Conservation (phyloP, 805 yeast genomes). For the Lipomyces anomalus region DNA sequence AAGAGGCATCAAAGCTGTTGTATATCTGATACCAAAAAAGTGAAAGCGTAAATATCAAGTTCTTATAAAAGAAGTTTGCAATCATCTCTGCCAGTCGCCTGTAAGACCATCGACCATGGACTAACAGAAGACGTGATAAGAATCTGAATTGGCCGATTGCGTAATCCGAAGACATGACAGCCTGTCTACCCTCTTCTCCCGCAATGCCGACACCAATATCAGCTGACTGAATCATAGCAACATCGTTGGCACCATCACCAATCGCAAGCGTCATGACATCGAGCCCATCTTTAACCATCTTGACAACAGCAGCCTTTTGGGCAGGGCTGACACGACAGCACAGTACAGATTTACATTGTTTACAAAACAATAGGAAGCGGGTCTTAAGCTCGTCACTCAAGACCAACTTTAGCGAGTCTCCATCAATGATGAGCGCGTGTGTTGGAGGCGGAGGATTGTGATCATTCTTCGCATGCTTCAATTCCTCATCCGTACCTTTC, state of each 20-base stretch:
- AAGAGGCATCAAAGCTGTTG: slow-evolving; percentile 67
- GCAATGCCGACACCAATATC: slow-evolving; percentile 83
- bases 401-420: slow-evolving; percentile 51
- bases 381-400: slow-evolving; percentile 39
- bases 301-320: slow-evolving; percentile 72
- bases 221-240: slow-evolving; percentile 83
- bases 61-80: slow-evolving; percentile 73
- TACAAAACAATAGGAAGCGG: slow-evolving; percentile 64
- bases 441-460: slow-evolving; percentile 59
- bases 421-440: slow-evolving; percentile 64
- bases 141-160: slow-evolving; percentile 76
- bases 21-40: slow-evolving; percentile 73
- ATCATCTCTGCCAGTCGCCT: slow-evolving; percentile 70
- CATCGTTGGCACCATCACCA: slow-evolving; percentile 86
- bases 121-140: slow-evolving; percentile 56
- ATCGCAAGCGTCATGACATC: slow-evolving; percentile 73
- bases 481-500: slow-evolving; percentile 40
- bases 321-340: slow-evolving; percentile 83
- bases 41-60: slow-evolving; percentile 65
- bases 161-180: slow-evolving; percentile 80
- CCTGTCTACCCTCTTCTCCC: slow-evolving; percentile 83
- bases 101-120: slow-evolving; percentile 83
- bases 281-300: slow-evolving; percentile 55
- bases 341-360: slow-evolving; percentile 69
- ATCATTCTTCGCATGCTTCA: slow-evolving; percentile 49